A percentile compares a stretch with the other conserved stretches of the same genome.
Evolutionary conservation across 805 yeast species (phyloP).

Genomic region (Starmerella bombicola): DNA sequence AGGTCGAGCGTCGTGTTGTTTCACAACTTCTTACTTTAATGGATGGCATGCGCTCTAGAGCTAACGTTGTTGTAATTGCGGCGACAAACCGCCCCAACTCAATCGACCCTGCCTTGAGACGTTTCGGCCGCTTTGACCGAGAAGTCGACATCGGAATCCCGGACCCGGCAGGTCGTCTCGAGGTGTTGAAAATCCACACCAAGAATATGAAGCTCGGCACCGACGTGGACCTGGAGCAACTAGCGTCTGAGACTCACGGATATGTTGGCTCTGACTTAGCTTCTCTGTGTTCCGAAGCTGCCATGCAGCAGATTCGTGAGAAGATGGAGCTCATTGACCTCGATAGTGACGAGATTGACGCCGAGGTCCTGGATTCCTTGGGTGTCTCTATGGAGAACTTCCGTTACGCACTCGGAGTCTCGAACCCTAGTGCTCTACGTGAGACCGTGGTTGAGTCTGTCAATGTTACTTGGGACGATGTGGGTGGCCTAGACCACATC

Average conservation of each 20-base stretch:
- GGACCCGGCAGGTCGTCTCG: slow-evolving; percentile 96
- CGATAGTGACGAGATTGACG: slow-evolving; percentile 93
- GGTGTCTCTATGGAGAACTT: slow-evolving; percentile 99
- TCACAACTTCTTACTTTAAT: slow-evolving; percentile 92
- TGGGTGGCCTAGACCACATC: slow-evolving; percentile 95
- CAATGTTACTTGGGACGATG: slow-evolving; percentile 98
- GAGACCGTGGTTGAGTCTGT: slow-evolving; percentile 98
- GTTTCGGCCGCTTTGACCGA: slow-evolving; percentile 77
- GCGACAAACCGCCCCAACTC: slow-evolving; percentile 87
- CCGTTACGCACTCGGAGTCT: slow-evolving; percentile 92
- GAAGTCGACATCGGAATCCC: slow-evolving; percentile 88
- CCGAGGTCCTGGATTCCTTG: slow-evolving; percentile 87
- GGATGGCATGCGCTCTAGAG: slow-evolving; percentile 99
- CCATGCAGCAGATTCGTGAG: slow-evolving; percentile 99
- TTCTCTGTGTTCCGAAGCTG: slow-evolving; percentile 98
- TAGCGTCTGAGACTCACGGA: slow-evolving; percentile 97
- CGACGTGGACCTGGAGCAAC: slow-evolving; percentile 89
- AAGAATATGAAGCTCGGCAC: slow-evolving; percentile 95
- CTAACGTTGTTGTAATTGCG: slow-evolving; percentile 95
- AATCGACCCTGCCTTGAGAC: slow-evolving; percentile 73
- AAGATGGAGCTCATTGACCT: slow-evolving; percentile 96
- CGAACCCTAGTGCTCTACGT: slow-evolving; percentile 97
- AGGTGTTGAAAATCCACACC: slow-evolving; percentile 92
- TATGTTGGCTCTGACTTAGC: slow-evolving; percentile 99
- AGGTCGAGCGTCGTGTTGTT: slow-evolving; percentile 98